Base-by-base conservation (phyloP, 208 protist species). In the Phytomonas francai region DNA sequence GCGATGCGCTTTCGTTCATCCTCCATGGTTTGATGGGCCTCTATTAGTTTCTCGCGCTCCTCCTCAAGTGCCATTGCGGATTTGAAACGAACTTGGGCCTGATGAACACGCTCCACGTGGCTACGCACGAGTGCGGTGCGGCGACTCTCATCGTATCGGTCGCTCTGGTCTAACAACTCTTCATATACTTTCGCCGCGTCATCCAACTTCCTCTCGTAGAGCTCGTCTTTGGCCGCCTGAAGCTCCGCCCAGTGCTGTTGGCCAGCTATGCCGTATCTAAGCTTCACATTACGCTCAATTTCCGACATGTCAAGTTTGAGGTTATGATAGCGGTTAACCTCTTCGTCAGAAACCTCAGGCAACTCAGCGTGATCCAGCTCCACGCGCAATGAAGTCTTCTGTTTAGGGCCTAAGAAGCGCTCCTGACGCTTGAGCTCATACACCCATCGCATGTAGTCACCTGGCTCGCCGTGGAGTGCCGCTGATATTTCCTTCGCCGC, bases 391-490 rank as follows among this genome's bases (percentile, higher is more conserved):
- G 68, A 76, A 16, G 78, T 73, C 62, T 77, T 74, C 39, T 75
- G 71, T 56, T 90, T 91, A 0, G 78, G 72, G 0, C 90, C 89
- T 66, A 59, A 59, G 64, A 89, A 91, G 51, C 90, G 87, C 29
- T 77, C 45, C 51, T 88, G 81, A 16, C 76, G 79, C 68, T 92
- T 85, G 30, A 65, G 75, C 45, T 93, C 85, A 73, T 95, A 95
- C 34, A 91, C 80, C 86, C 87, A 95, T 72, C 74, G 79, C 84
- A 95, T 93, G 77, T 93, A 92, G 12, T 87, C 90, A 19, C 82
- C 82, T 0, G 87, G 85, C 66, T 93, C 87, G 19, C 85, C 86
- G n/a, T 63, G 73, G 70, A 93, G 76, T 0, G 90, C 82, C 16
- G 80, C 78, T 0, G 80, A 78, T 62, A 95, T 93, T 71, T 95